Evolutionary conservation across 2,329 filamentous ascomycete species (phyloP).

Genomic region (Aspergillus texensis): DNA sequence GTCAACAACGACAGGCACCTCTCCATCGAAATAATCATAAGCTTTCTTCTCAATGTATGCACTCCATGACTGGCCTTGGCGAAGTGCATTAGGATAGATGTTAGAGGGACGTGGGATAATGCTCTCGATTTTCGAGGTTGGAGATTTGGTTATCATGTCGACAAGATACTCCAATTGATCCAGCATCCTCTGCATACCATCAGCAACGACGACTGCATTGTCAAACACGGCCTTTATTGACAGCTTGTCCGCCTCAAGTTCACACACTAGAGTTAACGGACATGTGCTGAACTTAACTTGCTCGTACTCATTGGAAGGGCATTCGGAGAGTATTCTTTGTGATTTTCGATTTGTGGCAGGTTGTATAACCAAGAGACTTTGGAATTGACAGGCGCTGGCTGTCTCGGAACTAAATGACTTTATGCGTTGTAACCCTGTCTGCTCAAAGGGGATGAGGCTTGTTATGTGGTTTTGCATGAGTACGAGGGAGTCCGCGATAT

Average conservation of each 20-base stretch:
- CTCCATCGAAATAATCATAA: neutral
- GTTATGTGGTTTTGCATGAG: neutral
- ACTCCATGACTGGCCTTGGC: neutral
- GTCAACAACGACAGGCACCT: neutral
- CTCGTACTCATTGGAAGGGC: neutral
- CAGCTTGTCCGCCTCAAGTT: neutral
- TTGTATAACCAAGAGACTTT: slow-evolving; percentile 6
- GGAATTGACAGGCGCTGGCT: slow-evolving; percentile 5
- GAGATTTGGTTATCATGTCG: neutral
- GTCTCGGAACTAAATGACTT: neutral
- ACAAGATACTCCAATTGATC: slow-evolving; percentile 4
- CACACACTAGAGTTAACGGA: neutral
- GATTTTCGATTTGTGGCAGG: neutral
- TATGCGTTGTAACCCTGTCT: slow-evolving; percentile 9
- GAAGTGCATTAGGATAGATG: too few relatives aligned
- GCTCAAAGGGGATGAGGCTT: slow-evolving; percentile 11
- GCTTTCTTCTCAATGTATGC: neutral
- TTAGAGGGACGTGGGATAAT: neutral
- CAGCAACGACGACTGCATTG: neutral
- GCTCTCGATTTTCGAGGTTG: neutral
- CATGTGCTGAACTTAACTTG: neutral
- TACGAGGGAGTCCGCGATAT: neutral
- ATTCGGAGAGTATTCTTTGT: neutral
- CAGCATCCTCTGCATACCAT: neutral
- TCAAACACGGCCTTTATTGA: neutral